Base-by-base conservation (phyloP, 2,329 filamentous ascomycete genomes). In the Pyricularia sp. region DNA sequence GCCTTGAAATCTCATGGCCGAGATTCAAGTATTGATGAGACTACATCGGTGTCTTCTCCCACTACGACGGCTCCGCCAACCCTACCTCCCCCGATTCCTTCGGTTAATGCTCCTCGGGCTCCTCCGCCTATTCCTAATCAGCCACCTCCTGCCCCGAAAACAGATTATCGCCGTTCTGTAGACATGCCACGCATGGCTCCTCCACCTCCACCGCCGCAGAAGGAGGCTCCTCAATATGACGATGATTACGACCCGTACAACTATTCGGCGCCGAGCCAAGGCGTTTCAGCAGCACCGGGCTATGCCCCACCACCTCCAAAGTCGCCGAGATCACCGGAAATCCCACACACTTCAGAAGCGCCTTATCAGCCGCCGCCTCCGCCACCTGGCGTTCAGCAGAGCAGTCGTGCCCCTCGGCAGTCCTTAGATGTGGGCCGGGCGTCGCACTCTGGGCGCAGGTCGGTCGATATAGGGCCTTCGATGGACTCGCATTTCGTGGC, bases 401-500 rank as follows among this genome's bases (percentile, higher is more conserved):
- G 76, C 71, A 70, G 75, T 68, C 73, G 76, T 33, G 70, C 76
- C 68, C 66, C 75, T 33, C 82, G 86, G 62, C 83, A 84, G 71
- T 91, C 88, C 13, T 70, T 87, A 63, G 90, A 94, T 70, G 76
- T 87, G 44, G 82, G 88, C 66, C 76, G 72, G 49, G 66, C 64
- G 64, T 76, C 81, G 13, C 73, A 73, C n/a, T 75, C 53, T 57
- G 53, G 71, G 16, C 77, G 82, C 60, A 76, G 83, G 53, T 96
- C 92, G 3, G 85, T 90, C 75, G 94, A 99, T 69, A 79, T 89
- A 53, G 85, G 93, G 61, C 88, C 90, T 24, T 88, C 88, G 6
- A 82, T 87, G 74, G 90, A 93, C 68, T 86, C 88, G 60, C 90
- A 91, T 1, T 96, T 87, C 72, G 93, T 97, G 67, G 94, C 94